Base-by-base conservation (phyloP, 1,284 basidiomycete species). In the Leccinum angustisporum region DNA sequence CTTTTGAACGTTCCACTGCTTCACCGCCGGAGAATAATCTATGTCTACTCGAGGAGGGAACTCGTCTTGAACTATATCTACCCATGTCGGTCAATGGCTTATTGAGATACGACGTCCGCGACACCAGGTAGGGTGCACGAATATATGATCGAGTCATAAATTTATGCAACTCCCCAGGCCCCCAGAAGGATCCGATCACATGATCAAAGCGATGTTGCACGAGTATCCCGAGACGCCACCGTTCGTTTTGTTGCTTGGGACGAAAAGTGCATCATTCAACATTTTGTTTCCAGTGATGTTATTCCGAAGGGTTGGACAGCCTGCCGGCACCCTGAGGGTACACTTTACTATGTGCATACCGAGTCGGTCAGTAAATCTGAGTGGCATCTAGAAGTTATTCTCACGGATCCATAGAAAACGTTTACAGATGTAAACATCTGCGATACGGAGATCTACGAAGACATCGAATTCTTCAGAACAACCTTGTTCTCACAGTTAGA, bases 341-440 rank as follows among this genome's bases (percentile, higher is more conserved):
- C 59, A 30, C 66, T 66, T 16, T 74, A 75, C 48, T 74, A 64
- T 16, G 59, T 75, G 43, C 67, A 76, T 38, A n/a, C n/a, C 8
- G 25, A 65, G 5, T 66, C 63, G 58, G 75, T 76, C 16, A 63
- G 74, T 67, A 14, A 11, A 38, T 48, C n/a, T 25, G 30, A 53
- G 34, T 14, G 5, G 38, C 13, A 21, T 50, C 30, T 61, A 7
- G 63, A 53, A 5, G 10, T 48, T 18, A 21, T 48, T 48, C 14
- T 21, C 3, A 48, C 11, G 1, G 30, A 46, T 36, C 9, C 14
- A 13, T 33, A 76, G 75, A 75, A 65, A 60, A 75, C 75, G 0
- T 66, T 77, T 10, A 72, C 74, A 5, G 75, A 74, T 43, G 63
- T 70, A 40, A 14, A 74, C 40, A 60, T 74, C 31, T 60, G 65